A percentile compares a stretch with the other conserved stretches of the same genome.
Conservation (phyloP, 2,329 filamentous ascomycete genomes). For the Ophiostoma perfectum region DNA sequence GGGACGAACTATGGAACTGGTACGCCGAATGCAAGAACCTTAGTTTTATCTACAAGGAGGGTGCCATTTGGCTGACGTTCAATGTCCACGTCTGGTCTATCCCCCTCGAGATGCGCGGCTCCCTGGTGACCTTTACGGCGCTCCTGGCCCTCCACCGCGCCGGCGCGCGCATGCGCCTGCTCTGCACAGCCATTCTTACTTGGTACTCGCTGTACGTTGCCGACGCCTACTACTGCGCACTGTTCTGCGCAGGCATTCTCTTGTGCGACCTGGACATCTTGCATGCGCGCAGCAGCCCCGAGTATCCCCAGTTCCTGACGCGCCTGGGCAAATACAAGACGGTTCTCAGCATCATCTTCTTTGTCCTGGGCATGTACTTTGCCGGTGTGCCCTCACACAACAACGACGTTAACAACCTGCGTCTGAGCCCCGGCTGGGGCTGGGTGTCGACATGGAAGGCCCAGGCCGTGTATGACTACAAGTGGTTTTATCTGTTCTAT, state of each 20-base stretch:
- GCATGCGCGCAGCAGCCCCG: slow-evolving; percentile 36
- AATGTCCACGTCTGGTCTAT: slow-evolving; percentile 61
- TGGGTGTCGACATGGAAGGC: slow-evolving; percentile 57
- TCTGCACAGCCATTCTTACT: slow-evolving; percentile 48
- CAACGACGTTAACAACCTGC: slow-evolving; percentile 44
- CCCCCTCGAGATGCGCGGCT: slow-evolving; percentile 58
- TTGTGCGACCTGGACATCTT: slow-evolving; percentile 57
- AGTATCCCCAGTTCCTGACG: slow-evolving; percentile 47
- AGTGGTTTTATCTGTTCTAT: slow-evolving; percentile 64
- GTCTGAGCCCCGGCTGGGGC: slow-evolving; percentile 54
- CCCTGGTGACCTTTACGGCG: slow-evolving; percentile 56
- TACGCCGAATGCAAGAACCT: slow-evolving; percentile 61
- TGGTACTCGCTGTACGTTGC: slow-evolving; percentile 63
- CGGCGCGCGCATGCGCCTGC: slow-evolving; percentile 49
- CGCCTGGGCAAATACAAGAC: slow-evolving; percentile 45
- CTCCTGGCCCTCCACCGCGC: slow-evolving; percentile 53
- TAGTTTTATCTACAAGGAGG: slow-evolving; percentile 58
- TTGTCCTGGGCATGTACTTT: slow-evolving; percentile 51
- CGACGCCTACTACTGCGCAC: slow-evolving; percentile 57
- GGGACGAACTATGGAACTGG: slow-evolving; percentile 46
- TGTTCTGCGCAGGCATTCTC: slow-evolving; percentile 58
- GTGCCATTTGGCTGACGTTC: slow-evolving; percentile 53
- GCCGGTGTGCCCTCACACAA: slow-evolving; percentile 55
- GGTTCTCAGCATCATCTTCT: slow-evolving; percentile 47
- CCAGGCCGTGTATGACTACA: slow-evolving; percentile 59